Evolutionary conservation across 164 flowering plant species (phyloP), one percentile per base, ranked within the genome.

Genomic region (Tetracentron sinense): DNA sequence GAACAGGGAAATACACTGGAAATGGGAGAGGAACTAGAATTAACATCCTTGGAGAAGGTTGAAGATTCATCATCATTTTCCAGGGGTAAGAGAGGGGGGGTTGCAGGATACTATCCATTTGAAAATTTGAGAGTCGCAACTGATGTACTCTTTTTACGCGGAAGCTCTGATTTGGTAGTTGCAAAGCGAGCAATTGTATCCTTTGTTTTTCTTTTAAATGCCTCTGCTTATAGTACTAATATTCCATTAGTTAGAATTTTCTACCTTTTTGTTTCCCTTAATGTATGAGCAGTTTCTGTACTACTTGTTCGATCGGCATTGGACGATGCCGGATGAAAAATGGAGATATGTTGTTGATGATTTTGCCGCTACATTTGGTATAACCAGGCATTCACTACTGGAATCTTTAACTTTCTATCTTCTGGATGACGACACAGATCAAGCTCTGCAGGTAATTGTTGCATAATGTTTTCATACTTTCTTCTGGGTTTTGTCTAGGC

Each of bases 141-240:
- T 57, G 97, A 95, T 68, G 46, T 83, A 63, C 94, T 95, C 23
- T 92, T 95, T 66, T 73, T 95, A 35, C 81, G 50, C 71, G 97
- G 99, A 71, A 84, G 85, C 71, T 85, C 96, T 42, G 93, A 90
- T 78, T 56, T 88, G 81, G 90, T 90, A 58, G 80, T 92, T 64
- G 97, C 99, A 7, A 95, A 95, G 71, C 83, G 75, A 69, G 97
- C 99, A 46, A 95, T 87, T 72, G 99, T 95, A 95, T 95, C 97
- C 99, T 82, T 72, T 72, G 29, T 50, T 12, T 31, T 17, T 60
- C 35, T 30, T 25, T 48, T 30, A 20, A 10, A n/a, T 53, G 44
- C 50, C 65, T 58, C 21, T 56, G 26, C 48, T 26, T 19, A 11
- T 29, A 33, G 46, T 26, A 48, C 19, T 44, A 28, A n/a, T 15